Evolutionary conservation across 2,329 filamentous ascomycete genomes (phyloP), one percentile per base, ranked within the genome.

Genomic region (Neoarthrinium moseri): DNA sequence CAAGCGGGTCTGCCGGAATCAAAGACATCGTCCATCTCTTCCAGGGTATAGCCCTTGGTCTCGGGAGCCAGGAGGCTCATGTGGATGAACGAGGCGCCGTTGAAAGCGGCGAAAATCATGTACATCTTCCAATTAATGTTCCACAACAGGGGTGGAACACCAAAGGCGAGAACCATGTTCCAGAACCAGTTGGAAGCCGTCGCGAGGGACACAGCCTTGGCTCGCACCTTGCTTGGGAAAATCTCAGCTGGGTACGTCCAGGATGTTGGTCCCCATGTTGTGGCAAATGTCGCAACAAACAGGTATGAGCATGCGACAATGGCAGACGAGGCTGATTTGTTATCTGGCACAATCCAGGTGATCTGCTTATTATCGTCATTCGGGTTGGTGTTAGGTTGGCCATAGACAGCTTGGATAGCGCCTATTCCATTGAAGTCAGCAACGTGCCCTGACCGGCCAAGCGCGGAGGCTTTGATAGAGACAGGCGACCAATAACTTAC

Each of bases 11-110:
- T 60, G 1, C 77, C 78, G 6, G 75, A 73, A 54, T 80, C 73
- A 61, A 91, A 91, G 52, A 91, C 83, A 12, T 80, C 80, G 53
- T 88, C 86, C 63, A 90, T 84, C 60, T 91, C 86, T 59, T 91
- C 87, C 1, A 91, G 78, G 0, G 85, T 86, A 66, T 83, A 87
- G 11, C 86, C 86, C 30, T 82, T 80, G 0, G 86, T 90, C 66
- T 89, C 75, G 0, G 84, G 85, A 1, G 71, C 70, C 18, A 71
- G 59, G 52, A 91, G 72, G 61, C 80, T 80, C 58, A 87, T 82
- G 61, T 90, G 86, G 42, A 90, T 61, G 32, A 83, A 82, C 56
- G 87, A 86, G 5, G 74, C 73, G 1, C 75, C 75, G 60, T 86
- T 87, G 71, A 90, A 89, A 13, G 82, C 75, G 11, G 77, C 88